Evolutionary conservation across 2,329 filamentous ascomycete genomes (phyloP).

Genomic region (Emmonsia crescens): DNA sequence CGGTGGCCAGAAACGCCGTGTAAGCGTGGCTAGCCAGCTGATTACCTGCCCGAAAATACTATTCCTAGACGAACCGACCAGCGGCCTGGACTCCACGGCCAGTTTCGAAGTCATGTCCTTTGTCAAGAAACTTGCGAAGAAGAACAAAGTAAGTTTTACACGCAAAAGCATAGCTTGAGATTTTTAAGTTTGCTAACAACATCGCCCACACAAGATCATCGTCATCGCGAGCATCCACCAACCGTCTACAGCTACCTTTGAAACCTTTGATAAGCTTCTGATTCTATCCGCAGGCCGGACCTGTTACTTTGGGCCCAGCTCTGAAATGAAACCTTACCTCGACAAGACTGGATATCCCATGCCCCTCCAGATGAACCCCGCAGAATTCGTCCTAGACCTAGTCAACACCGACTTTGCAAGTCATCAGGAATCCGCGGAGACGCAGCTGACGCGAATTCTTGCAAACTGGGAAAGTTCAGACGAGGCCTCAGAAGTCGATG

Average conservation of each 20-base stretch:
- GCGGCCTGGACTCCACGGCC: conserved; percentile 67
- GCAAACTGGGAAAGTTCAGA: conserved; percentile 45
- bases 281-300: conserved; percentile 60
- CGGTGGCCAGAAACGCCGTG: conserved; percentile 71
- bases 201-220: conserved; percentile 49
- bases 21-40: conserved; percentile 69
- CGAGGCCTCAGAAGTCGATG: conserved; percentile 24
- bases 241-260: conserved; percentile 67
- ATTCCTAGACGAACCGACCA: conserved; percentile 77
- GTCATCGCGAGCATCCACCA: conserved; percentile 79
- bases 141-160: conserved; percentile 48
- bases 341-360: conserved; percentile 49
- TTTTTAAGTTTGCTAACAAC: not conserved
- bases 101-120: conserved; percentile 68
- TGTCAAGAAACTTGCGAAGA: conserved; percentile 54
- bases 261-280: conserved; percentile 68
- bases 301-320: conserved; percentile 60
- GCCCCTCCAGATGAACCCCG: conserved; percentile 63
- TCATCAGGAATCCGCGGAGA: conserved; percentile 35
- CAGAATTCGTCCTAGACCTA: conserved; percentile 68
- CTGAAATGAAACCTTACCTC: conserved; percentile 53
- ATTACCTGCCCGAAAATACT: conserved; percentile 71
- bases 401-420: conserved; percentile 65
- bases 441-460: conserved; percentile 45
- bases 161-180: not conserved